These are phyloP conservation scores for Alternaria gansuensis DNA, from an alignment of 2,329 filamentous ascomycete species.

Conservation along the genomic window DNA sequence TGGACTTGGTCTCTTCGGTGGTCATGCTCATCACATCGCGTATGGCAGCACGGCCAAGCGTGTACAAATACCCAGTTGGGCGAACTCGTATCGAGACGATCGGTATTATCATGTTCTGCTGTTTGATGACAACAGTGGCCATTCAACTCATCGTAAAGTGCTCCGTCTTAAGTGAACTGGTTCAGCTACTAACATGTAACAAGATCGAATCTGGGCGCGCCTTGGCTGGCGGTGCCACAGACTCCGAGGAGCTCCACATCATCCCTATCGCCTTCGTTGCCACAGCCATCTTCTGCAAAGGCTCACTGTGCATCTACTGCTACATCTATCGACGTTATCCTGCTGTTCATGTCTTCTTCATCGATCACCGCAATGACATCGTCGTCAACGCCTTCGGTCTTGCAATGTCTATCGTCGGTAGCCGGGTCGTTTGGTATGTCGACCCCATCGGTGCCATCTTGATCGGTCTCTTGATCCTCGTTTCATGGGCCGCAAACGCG, in stretches of 20 bases:
- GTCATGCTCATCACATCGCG: slow-evolving; percentile 70
- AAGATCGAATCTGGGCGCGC: slow-evolving; percentile 65
- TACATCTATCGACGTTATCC: slow-evolving; percentile 63
- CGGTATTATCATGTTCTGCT: slow-evolving; percentile 72
- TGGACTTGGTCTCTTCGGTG: slow-evolving; percentile 71
- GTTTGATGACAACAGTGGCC: slow-evolving; percentile 72
- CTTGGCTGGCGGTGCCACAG: slow-evolving; percentile 57
- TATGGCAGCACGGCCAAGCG: slow-evolving; percentile 66
- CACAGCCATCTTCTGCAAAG: slow-evolving; percentile 61
- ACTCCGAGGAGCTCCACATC: slow-evolving; percentile 60
- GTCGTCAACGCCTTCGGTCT: slow-evolving; percentile 65
- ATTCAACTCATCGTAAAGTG: slow-evolving; percentile 67
- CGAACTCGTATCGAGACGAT: slow-evolving; percentile 70
- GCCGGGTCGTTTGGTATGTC: slow-evolving; percentile 65
- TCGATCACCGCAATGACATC: slow-evolving; percentile 67
- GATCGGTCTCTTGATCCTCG: slow-evolving; percentile 68
- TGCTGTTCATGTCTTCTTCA: slow-evolving; percentile 65
- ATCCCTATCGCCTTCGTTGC: slow-evolving; percentile 65
- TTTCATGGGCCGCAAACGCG: slow-evolving; percentile 68
- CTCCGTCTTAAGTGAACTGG: slow-evolving; percentile 11
- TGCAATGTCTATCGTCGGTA: slow-evolving; percentile 65
- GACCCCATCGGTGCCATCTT: slow-evolving; percentile 69
- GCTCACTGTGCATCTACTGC: slow-evolving; percentile 64
- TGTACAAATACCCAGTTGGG: slow-evolving; percentile 70
- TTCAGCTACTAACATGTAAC: slow-evolving; percentile 40